Evolutionary conservation across 2,329 filamentous ascomycete species (phyloP), one percentile per base, ranked within the genome.

Genomic region (Claviceps quebecensis): DNA sequence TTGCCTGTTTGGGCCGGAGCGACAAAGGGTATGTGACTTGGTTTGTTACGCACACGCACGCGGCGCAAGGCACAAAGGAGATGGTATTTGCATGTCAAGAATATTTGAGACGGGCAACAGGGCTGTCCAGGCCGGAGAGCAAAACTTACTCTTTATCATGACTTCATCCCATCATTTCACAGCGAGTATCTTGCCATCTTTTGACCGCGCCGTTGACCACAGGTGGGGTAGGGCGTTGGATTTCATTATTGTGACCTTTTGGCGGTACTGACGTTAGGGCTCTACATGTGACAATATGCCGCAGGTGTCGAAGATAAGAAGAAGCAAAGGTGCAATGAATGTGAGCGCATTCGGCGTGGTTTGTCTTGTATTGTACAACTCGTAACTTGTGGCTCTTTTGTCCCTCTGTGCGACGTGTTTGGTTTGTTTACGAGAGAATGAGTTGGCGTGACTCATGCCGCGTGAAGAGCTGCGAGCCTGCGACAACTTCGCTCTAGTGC

Each of bases 1-100:
- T 57, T 53, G 52, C 49, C 54, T 45, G 50, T 53, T 56, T 56
- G 34, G 56, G 52, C 48, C 45, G 54, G 55, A 56, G 55, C 54
- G 56, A 49, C n/a, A 37, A 47, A 52, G 53, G 52, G 53, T 53
- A 54, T 45, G 53, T 34, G 41, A 23, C 41, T 43, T 43, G 19
- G 3, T 45, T 29, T 45, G 14, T 45, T 45, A 23, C 41, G 41
- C 19, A 29, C 40, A 13, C 40, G 11, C 22, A 22, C 40, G 40
- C 40, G 40, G 57, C 56, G 53, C 56, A 52, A 54, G 53, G 51
- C 51, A 53, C 53, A 53, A 51, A 52, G 55, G 47, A 47, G 37
- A 51, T 50, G 49, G 48, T 50, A 49, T 49, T 52, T 50, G 48
- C 53, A 47, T 54, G 50, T 54, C 52, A 26, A 46, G 8, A 39